Evolutionary conservation across 2,329 filamentous ascomycete genomes (phyloP), one percentile per base, ranked within the genome.

Genomic region (Aureobasidium sp.): DNA sequence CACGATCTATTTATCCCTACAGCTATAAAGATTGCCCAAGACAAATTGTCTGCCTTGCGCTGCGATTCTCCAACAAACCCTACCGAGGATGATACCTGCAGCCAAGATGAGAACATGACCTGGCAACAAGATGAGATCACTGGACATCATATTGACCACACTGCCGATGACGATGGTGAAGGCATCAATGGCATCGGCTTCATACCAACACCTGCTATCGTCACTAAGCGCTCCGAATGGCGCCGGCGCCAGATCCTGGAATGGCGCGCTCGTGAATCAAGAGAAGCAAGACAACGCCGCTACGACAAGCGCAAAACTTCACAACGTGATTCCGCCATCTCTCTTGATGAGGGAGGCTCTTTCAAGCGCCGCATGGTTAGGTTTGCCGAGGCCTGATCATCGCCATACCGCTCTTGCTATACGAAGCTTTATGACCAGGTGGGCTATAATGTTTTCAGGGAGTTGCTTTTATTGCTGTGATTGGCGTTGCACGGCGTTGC

Each of bases 101-200:
- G 13, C 2, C 44, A 41, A 51, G 27, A 42, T 30, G 67, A 72
- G 9, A 67, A 70, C 39, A 71, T 79, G 63, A 78, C 77, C 62
- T 86, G 84, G 84, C 80, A 81, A 67, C 81, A 84, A 65, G 77
- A 77, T 41, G 84, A 87, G 68, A 86, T 86, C 67, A 86, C 84
- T 5, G 83, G 83, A 14, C 81, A 85, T 66, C 69, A 78, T 36
- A 74, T 74, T 25, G 77, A 81, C 57, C 77, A 78, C 3, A 77
- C 73, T 5, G 53, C 57, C 7, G 80, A 79, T 42, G 84, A 86
- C 67, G 84, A 87, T 68, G 83, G 84, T 3, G 82, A 82, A 60
- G 84, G 84, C 5, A 80, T 86, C 64, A 86, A 87, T 66, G 84
- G 84, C 1, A 78, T 87, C 61, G 84, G 84, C 0, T 87, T 86